phyloP scores from a whole-genome alignment of 495 filamentous ascomycete species.

The Talaromyces stipitatus region DNA sequence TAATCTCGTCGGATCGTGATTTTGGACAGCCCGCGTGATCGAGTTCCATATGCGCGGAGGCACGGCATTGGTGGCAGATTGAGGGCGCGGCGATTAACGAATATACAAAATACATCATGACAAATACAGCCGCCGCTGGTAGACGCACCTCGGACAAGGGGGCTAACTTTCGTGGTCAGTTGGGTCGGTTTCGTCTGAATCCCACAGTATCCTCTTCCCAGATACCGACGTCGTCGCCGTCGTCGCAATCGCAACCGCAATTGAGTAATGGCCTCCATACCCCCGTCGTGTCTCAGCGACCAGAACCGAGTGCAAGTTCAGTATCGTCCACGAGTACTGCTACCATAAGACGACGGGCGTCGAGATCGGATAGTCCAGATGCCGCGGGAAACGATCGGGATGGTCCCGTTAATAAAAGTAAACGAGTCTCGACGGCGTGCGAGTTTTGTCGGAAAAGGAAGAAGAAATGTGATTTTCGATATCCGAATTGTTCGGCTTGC shows the following conservation, averaged over 20 bases:
- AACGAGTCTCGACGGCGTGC: conserved; percentile 42
- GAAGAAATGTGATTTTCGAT: conserved; percentile 49
- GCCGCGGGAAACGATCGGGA: neutral
- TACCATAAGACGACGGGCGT: neutral
- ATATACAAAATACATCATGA: neutral
- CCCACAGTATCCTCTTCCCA: neutral
- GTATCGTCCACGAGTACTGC: neutral
- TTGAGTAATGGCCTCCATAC: neutral
- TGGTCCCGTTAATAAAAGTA: conserved; percentile 7
- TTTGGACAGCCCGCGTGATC: neutral
- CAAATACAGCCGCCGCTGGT: neutral
- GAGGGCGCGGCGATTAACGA: neutral
- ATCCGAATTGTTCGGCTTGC: conserved; percentile 46
- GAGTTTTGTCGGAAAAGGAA: conserved; percentile 47
- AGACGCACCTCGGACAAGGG: conserved; percentile 1
- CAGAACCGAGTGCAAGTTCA: neutral
- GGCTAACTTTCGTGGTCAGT: conserved; percentile 32
- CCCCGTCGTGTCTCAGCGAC: neutral
- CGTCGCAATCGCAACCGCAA: neutral
- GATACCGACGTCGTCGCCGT: conserved; percentile 15
- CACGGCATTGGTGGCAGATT: neutral
- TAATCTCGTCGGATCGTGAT: neutral
- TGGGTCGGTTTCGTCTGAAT: conserved; percentile 36
- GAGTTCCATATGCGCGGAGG: neutral
- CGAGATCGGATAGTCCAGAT: conserved; percentile 1